Evolutionary conservation across 2,329 filamentous ascomycete genomes (phyloP), one percentile per base, ranked within the genome.

Genomic region (Colletotrichum sidae): DNA sequence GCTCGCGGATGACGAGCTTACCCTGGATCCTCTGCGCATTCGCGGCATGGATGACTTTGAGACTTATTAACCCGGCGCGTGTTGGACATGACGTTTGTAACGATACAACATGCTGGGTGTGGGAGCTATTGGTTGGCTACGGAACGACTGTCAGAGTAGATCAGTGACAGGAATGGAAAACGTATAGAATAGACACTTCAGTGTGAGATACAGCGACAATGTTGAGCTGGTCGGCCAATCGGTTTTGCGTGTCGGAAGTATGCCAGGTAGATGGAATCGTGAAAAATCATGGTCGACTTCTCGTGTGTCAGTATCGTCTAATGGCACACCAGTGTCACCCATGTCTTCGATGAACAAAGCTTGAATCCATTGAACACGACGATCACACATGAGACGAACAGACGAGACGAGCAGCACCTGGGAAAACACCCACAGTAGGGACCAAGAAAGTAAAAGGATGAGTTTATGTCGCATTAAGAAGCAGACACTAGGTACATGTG

Each of bases 401-500:
- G 46, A 62, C 35, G 52, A 47, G 62, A 55, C 7, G 62, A 56
- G 49, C 51, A 15, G 51, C 51, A 61, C 41, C 4, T 10, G 10
- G 2, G 6, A 11, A 41, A 58, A 15, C 44, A 35, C 5, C n/a
- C 3, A 6, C 41, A 35, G 10, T 11, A 46, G 42, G 11, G 8
- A n/a, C 33, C 1, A 15, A 25, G n/a, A 33, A 7, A 13, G 8
- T 52, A 15, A 9, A 56, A 65, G 58, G 58, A 52, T 56, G 58
- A 56, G 58, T 49, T 61, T 61, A 52, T 56, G 62, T 65, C 62
- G 62, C 62, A 65, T 62, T 65, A 39, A 56, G 51, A 15, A 65
- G 58, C 62, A 65, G 62, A 65, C 62, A 62, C 52, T 62, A 62
- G 62, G 52, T 62, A 61, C 62, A 65, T 53, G 52, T 62, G 53